A percentile compares a stretch with the other conserved stretches of the same genome.
Evolutionary conservation across 495 filamentous ascomycete species (phyloP).

Genomic region (Polyplosphaeria fusca): DNA sequence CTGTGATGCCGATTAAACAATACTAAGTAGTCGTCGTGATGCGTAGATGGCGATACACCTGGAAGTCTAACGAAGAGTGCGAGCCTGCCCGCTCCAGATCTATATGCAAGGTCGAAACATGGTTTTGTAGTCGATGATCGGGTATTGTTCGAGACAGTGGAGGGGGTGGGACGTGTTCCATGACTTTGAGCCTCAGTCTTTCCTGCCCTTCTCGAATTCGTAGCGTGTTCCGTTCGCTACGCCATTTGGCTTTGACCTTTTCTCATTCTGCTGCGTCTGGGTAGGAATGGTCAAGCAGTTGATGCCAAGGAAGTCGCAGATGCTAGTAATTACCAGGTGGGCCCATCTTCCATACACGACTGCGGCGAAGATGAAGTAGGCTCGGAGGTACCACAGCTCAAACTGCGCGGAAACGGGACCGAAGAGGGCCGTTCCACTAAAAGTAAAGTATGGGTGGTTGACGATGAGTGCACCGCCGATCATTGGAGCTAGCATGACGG

Average conservation of each 20-base stretch:
- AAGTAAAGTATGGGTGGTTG: slow-evolving; percentile 76
- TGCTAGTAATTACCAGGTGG: slow-evolving; percentile 80
- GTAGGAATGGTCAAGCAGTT: slow-evolving; percentile 78
- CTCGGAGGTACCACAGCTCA: slow-evolving; percentile 78
- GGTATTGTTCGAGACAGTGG: neutral
- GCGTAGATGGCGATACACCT: neutral
- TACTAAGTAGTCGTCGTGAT: slow-evolving; percentile 2
- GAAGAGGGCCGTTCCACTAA: slow-evolving; percentile 39
- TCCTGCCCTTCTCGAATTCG: slow-evolving; percentile 22
- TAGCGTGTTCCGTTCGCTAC: slow-evolving; percentile 15
- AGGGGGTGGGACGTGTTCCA: neutral
- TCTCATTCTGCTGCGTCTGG: slow-evolving; percentile 17
- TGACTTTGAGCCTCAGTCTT: slow-evolving; percentile 11
- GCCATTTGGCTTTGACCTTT: slow-evolving; percentile 28
- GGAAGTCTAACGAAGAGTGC: slow-evolving; percentile 3
- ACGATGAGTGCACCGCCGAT: slow-evolving; percentile 77
- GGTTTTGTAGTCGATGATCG: neutral
- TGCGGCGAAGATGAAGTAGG: slow-evolving; percentile 75
- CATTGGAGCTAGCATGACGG: slow-evolving; percentile 79
- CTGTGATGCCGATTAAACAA: neutral
- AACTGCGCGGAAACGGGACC: slow-evolving; percentile 39
- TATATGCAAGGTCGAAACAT: slow-evolving; percentile 10
- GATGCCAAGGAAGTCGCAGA: slow-evolving; percentile 88
- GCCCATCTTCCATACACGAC: slow-evolving; percentile 91
- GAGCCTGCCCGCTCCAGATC: neutral